phyloP scores from a whole-genome alignment of 768 basidiomycete species.

The Amanita jacksonii region DNA sequence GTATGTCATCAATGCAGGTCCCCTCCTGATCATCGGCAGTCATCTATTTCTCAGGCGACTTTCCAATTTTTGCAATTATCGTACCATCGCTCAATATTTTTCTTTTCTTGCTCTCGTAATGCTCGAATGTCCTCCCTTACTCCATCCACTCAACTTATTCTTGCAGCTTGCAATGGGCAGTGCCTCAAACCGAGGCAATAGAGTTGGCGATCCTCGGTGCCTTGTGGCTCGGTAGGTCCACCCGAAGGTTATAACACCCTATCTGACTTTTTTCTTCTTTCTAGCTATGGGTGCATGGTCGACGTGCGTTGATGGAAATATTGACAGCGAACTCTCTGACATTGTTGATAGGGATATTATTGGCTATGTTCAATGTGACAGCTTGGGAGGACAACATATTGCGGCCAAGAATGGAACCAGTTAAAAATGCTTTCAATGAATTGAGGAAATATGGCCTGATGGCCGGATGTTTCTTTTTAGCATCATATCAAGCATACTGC shows the following conservation, averaged over 20 bases:
- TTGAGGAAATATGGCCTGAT: too few species aligned
- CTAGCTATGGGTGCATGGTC: constrained; percentile 72
- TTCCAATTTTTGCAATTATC: constrained; percentile 59
- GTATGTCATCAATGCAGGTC: constrained; percentile 33
- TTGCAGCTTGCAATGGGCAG: constrained; percentile 57
- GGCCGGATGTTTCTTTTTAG: constrained; percentile 39
- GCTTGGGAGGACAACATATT: constrained; percentile 29
- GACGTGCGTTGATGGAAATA: constrained; percentile 32
- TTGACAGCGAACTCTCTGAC: constrained; percentile 1
- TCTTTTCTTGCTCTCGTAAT: constrained; percentile 48
- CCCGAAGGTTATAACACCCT: constrained; percentile 4
- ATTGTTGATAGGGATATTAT: constrained; percentile 51
- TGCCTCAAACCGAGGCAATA: constrained; percentile 53
- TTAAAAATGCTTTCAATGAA: too few species aligned
- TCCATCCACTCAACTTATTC: constrained; percentile 1
- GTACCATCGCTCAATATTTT: constrained; percentile 60
- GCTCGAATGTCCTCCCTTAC: not conserved
- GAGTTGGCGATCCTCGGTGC: constrained; percentile 44
- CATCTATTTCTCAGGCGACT: constrained; percentile 66
- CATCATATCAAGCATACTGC: constrained; percentile 47
- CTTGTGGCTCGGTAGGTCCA: constrained; percentile 61
- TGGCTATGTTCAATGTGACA: constrained; percentile 52
- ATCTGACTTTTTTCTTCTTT: constrained; percentile 2
- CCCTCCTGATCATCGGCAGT: too few species aligned
- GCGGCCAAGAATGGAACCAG: constrained; percentile 47